Conservation (phyloP, 2,329 filamentous ascomycete genomes). For the Epichloe sibirici region DNA sequence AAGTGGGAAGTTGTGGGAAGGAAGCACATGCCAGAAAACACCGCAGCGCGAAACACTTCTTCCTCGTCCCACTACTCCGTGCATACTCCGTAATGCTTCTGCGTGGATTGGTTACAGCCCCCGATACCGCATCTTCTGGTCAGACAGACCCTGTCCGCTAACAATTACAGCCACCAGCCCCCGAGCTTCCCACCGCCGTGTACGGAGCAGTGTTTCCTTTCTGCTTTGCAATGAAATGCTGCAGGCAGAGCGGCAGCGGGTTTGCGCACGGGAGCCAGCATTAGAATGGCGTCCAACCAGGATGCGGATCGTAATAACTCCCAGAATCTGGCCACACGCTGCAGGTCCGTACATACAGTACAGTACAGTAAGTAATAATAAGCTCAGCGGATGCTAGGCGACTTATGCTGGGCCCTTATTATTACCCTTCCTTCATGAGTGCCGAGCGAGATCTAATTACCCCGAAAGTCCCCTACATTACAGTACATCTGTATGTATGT, state of each 20-base stretch:
- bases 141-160: too few relatives aligned
- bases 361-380: not conserved
- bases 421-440: conserved; percentile 5
- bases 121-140: conserved; percentile 3
- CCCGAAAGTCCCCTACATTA: conserved; percentile 8
- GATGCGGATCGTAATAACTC: conserved; percentile 2
- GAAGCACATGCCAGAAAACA: conserved; percentile 15
- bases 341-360: conserved; percentile 8
- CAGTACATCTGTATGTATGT: not conserved
- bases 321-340: conserved; percentile 7
- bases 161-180: too few relatives aligned
- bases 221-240: not conserved
- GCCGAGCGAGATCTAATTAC: conserved; percentile 9
- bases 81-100: not conserved
- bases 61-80: too few relatives aligned
- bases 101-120: conserved; percentile 1
- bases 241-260: not conserved
- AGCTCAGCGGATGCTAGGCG: conserved; percentile 4
- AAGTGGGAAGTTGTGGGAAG: not conserved
- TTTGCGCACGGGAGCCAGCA: conserved; percentile 5
- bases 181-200: not conserved
- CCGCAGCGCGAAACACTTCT: conserved; percentile 5
- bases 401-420: not conserved
- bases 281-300: conserved; percentile 4
- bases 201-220: too few relatives aligned